Evolutionary conservation across 2,329 filamentous ascomycete species (phyloP).

Genomic region (Phaeosphaeriaceae sp.): DNA sequence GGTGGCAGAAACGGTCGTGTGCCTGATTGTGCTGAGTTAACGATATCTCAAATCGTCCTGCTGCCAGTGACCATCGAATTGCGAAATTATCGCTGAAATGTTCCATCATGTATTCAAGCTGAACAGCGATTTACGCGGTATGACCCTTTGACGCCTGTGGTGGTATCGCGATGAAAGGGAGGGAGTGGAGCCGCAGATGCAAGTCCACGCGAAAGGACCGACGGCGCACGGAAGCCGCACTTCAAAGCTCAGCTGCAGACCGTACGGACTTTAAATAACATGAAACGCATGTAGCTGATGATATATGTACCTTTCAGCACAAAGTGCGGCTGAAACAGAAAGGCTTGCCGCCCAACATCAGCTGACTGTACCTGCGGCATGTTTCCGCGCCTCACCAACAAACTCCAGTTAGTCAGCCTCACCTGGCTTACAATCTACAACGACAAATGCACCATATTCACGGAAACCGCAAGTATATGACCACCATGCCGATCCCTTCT

Average conservation of each 20-base stretch:
- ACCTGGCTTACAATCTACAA: background rate
- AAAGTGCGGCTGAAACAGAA: background rate
- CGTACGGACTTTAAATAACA: background rate
- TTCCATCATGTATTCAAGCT: no score
- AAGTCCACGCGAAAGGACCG: background rate
- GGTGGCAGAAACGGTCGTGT: no score
- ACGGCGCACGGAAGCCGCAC: background rate
- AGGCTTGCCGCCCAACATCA: background rate
- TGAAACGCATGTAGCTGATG: background rate
- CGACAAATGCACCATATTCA: background rate
- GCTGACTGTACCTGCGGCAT: background rate
- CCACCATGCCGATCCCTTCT: background rate
- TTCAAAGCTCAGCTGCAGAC: background rate
- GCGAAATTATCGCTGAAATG: no score
- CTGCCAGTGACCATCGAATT: no score
- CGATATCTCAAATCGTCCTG: no score
- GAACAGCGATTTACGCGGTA: background rate
- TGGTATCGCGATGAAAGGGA: background rate
- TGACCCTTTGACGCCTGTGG: background rate
- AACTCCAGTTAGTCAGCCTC: background rate
- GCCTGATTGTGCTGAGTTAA: no score
- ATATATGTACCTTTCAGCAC: background rate
- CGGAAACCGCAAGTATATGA: background rate
- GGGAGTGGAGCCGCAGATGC: background rate
- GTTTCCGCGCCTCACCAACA: background rate